Evolutionary conservation across 768 basidiomycete species (phyloP), one percentile per base, ranked within the genome.

Genomic region (Suillus tomentosus): DNA sequence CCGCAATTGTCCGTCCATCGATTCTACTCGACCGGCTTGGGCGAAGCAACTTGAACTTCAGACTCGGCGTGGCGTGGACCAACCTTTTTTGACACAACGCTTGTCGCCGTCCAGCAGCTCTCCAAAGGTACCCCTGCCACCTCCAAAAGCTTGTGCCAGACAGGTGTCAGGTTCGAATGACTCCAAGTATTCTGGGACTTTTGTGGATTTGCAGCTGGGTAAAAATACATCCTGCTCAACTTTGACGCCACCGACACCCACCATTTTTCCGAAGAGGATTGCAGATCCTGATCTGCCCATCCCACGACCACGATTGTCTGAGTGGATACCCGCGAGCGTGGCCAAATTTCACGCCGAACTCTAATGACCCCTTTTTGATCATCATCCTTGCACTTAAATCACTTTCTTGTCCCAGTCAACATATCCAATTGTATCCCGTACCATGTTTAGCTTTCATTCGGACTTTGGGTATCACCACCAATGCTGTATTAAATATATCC

Each of bases 281-380:
- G 70, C 72, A 6, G 75, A 89, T 68, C 77, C 83, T 51, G 83
- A 90, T 72, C 68, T 80, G 65, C 87, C 87, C 7, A 84, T 89
- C 58, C 84, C 85, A 10, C 78, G 81, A 64, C 82, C 85, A 36
- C 75, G 74, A 47, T 71, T 78, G 45, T 84, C 83, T 5, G 75
- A 85, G 67, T 87, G 87, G 86, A 74, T 86, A 39, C 77, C 78
- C 19, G 86, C 84, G 1, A 80, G 83, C 63, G 74, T 67, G 27
- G 62, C 69, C 34, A 75, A 67, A 54, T 74, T 72, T 34, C 69
- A 74, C 36, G 67, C 67, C 24, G 61, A 63, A 57, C 64, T 4
- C 67, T n/a, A 3, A 13, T 62, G 62, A 68, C 64, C 19, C 63
- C 64, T 48, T 47, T 39, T 51, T 62, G 62, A 45, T 36, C 39